Evolutionary conservation across 768 basidiomycete species (phyloP), one percentile per base, ranked within the genome.

Genomic region (Nidularia pulvinata): DNA sequence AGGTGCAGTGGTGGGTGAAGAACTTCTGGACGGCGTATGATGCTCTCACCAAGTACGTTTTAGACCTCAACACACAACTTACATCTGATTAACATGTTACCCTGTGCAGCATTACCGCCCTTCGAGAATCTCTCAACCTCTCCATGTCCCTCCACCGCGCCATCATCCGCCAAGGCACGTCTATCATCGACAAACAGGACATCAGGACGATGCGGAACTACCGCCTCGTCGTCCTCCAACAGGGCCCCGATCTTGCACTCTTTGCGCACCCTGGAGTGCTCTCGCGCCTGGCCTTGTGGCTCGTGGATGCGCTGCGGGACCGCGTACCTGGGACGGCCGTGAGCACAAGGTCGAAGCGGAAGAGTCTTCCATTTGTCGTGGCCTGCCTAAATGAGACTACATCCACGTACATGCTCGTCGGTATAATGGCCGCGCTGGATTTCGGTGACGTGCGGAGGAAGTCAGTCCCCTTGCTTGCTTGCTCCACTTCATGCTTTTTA

Each of bases 11-110:
- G 89, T 91, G 93, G 88, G 81, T 89, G 46, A 81, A 77, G 67
- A 98, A 98, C 69, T 99, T 98, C 64, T 99, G 97, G 97, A 81
- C 82, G 7, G 93, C 94, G 2, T 98, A 89, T 66, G 96, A 98
- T 65, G 90, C 96, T 4, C 82, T 97, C 51, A 76, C 81, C 54
- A 88, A 98, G 96, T 98, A 69, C 77, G 94, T 77, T 6, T 6
- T 13, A 49, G n/a, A 37, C 5, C 22, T 57, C 10, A 35, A 33
- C 25, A n/a, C 16, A 35, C 52, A 34, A 32, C 44, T 42, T 13
- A 25, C 1, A 11, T 13, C 53, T 14, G 36, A 13, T 37, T 53
- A 16, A 19, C n/a, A n/a, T n/a, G n/a, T n/a, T 32, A 39, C 22
- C 42, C 35, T 35, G 37, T 63, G 7, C 61, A 97, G 94, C 63